Evolutionary conservation across 306 rosid genomes (phyloP), one percentile per base, ranked within the genome.

Genomic region (Chamaecrista fasciculata): DNA sequence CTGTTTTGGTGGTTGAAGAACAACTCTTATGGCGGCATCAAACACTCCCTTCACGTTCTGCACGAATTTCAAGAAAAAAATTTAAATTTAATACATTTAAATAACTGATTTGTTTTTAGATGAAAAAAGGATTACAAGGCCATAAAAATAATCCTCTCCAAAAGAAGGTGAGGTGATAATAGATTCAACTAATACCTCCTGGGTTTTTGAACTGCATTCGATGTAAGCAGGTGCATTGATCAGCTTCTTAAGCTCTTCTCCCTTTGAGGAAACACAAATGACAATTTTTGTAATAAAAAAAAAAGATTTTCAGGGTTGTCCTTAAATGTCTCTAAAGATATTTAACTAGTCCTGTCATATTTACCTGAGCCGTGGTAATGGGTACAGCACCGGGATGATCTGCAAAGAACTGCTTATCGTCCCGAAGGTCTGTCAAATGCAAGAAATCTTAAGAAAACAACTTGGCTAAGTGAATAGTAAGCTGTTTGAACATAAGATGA

Each of bases 351-450:
- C 51, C 59, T 58, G 44, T 58, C 48, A 56, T 21, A 47, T 60
- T 75, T 81, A 94, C 99, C 82, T 94, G 99, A 81, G 86, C 96
- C 12, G 84, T 72, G 69, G 96, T 79, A 75, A 94, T 94, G 15
- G 99, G 97, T 62, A 94, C 99, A 15, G 97, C 97, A 71, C 96
- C 95, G 28, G 99, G 99, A 81, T 94, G 99, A 71, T 94, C 97
- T 34, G 85, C 44, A 29, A 94, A 94, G 80, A 91, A 94, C 75
- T 94, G 97, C 83, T 91, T 85, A 70, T 94, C 99, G 78, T 94
- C 97, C 82, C 99, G 95, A 71, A 94, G 97, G 29, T 94, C 99
- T 94, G 88, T 66, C 76, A 75, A 79, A 51, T 3, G 7, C 8
- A 23, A 21, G 8, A 51, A 10, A 23, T 21, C 23, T 51, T 23